phyloP scores from a whole-genome alignment of 495 filamentous ascomycete genomes.

The Oidiodendron maius region DNA sequence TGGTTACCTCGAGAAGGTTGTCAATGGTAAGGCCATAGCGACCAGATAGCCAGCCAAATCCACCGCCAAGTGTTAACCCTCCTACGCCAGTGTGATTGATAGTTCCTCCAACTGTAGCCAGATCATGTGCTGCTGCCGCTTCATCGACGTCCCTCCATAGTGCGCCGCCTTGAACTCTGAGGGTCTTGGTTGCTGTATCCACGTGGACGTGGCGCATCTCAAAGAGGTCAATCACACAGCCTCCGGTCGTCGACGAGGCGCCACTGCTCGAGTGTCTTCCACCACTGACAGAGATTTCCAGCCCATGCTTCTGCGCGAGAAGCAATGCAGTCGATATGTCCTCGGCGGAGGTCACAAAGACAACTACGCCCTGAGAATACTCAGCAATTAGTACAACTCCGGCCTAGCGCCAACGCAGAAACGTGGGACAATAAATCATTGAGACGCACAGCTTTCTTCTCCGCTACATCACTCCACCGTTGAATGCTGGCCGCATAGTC shows the following conservation, averaged over 20 bases:
- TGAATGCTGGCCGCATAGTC: not conserved
- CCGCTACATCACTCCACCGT: not conserved
- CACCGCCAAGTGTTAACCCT: slow-evolving; percentile 51
- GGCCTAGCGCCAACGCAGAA: not conserved
- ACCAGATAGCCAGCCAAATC: slow-evolving; percentile 46
- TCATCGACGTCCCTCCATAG: slow-evolving; percentile 52
- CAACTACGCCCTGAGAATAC: not conserved
- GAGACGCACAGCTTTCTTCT: slow-evolving; percentile 1
- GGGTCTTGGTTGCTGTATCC: slow-evolving; percentile 32
- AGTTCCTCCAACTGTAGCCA: slow-evolving; percentile 55
- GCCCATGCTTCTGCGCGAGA: slow-evolving; percentile 5
- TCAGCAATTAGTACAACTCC: slow-evolving; percentile 50
- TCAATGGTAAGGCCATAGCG: slow-evolving; percentile 37
- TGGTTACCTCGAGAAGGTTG: slow-evolving; percentile 50
- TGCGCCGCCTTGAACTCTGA: slow-evolving; percentile 47
- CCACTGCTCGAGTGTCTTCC: slow-evolving; percentile 23
- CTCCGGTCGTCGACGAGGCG: slow-evolving; percentile 38
- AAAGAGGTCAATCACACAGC: slow-evolving; percentile 51
- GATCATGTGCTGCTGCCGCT: slow-evolving; percentile 37
- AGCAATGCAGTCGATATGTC: not conserved
- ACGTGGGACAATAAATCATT: not conserved
- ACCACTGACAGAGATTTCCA: slow-evolving; percentile 24
- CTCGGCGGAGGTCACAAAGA: not conserved
- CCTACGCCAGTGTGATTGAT: slow-evolving; percentile 56
- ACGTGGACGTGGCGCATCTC: slow-evolving; percentile 45